Conservation (phyloP, 2,329 filamentous ascomycete genomes). For the Ramichloridium luteum region DNA sequence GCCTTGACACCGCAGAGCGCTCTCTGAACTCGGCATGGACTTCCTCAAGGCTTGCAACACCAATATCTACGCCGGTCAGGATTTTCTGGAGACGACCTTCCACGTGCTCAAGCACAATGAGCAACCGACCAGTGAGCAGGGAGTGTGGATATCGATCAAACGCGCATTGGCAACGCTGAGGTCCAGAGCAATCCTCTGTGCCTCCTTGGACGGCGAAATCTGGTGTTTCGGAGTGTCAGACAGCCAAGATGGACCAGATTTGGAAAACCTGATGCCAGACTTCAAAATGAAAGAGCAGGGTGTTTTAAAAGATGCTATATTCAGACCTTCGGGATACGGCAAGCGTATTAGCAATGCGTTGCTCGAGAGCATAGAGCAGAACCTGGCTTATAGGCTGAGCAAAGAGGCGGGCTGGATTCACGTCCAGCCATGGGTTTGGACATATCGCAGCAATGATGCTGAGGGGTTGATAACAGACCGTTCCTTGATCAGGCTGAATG, state of each 20-base stretch:
- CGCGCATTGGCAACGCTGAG: constrained; percentile 7
- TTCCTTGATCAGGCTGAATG: constrained; percentile 8
- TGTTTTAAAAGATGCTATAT: neutral
- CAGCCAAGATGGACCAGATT: neutral
- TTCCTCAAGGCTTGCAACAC: constrained; percentile 24
- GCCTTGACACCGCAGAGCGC: constrained; percentile 1
- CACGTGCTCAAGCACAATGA: constrained; percentile 6
- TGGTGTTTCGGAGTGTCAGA: neutral
- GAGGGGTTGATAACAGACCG: neutral
- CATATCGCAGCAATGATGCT: constrained; percentile 5
- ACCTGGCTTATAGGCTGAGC: constrained; percentile 11
- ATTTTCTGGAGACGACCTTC: constrained; percentile 8
- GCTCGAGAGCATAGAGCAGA: constrained; percentile 14
- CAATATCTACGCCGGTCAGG: constrained; percentile 20
- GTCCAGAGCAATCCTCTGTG: constrained; percentile 2
- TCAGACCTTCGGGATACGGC: neutral
- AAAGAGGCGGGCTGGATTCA: constrained; percentile 6
- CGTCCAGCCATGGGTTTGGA: constrained; percentile 15
- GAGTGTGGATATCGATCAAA: constrained; percentile 11
- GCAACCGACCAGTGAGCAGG: constrained; percentile 1
- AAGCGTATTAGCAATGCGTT: constrained; percentile 11
- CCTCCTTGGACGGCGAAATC: neutral
- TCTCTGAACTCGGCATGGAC: constrained; percentile 21
- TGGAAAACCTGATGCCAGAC: neutral
- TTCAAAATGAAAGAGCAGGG: neutral